Conservation (phyloP, 495 filamentous ascomycete genomes). For the Pseudoneurospora amorphoporcata region DNA sequence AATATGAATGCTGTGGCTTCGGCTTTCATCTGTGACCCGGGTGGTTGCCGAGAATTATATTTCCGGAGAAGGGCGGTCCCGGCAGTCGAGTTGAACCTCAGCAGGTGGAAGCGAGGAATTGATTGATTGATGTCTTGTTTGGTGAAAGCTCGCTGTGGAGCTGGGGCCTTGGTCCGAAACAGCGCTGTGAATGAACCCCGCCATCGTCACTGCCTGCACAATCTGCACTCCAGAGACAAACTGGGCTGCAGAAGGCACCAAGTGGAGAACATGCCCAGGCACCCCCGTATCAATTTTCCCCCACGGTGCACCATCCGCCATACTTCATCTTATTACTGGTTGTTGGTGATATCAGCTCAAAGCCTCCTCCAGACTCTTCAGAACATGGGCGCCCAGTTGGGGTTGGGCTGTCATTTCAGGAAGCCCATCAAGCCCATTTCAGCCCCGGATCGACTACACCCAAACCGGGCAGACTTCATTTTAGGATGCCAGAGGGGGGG, state of each 20-base stretch:
- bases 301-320: neutral
- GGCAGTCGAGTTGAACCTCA: neutral
- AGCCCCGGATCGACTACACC: neutral
- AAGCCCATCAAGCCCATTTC: neutral
- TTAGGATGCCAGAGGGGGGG: neutral
- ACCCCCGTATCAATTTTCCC: neutral
- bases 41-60: neutral
- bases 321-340: neutral
- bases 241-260: neutral
- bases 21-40: neutral
- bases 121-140: neutral
- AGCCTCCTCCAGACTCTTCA: neutral
- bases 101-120: neutral
- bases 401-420: neutral
- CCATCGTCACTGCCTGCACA: neutral
- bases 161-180: neutral
- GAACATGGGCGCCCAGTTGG: neutral
- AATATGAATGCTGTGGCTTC: neutral
- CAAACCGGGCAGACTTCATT: neutral
- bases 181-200: neutral
- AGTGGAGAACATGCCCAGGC: neutral
- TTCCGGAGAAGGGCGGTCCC: neutral
- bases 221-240: neutral
- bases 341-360: neutral
- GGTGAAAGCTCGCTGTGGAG: neutral